Conservation (phyloP, 2,329 filamentous ascomycete genomes). For the Taxawa tesnikishii region DNA sequence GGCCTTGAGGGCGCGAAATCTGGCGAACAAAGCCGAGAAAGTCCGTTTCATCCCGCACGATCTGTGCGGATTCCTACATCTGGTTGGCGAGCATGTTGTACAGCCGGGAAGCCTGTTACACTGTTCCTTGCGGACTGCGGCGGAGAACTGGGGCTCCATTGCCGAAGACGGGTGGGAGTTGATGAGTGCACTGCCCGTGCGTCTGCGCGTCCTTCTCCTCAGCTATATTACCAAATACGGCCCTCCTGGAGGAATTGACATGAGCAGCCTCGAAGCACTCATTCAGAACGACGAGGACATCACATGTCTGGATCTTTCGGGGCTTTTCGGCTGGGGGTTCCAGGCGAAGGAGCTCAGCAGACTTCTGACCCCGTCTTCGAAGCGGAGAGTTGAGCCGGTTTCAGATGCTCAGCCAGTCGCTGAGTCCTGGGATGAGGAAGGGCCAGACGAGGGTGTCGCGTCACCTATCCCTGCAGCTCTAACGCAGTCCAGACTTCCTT, state of each 20-base stretch:
- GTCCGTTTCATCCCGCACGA: conserved; percentile 14
- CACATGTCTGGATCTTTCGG: conserved; percentile 39
- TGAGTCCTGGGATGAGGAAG: conserved; percentile 37
- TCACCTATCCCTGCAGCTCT: conserved; percentile 15
- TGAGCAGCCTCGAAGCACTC: conserved; percentile 36
- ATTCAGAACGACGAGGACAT: conserved; percentile 36
- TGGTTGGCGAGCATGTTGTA: conserved; percentile 9
- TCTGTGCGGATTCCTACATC: conserved; percentile 14
- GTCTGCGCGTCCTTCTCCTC: conserved; percentile 40
- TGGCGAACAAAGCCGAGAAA: conserved; percentile 8
- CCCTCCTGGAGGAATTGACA: conserved; percentile 24
- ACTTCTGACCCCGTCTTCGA: conserved; percentile 18
- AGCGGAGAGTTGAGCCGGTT: background rate
- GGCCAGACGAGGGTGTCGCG: conserved; percentile 11
- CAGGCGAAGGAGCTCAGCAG: conserved; percentile 37
- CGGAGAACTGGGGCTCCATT: conserved; percentile 44
- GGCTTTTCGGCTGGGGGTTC: conserved; percentile 33
- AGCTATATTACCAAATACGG: conserved; percentile 44
- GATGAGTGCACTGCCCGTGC: conserved; percentile 37
- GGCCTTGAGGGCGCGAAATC: background rate
- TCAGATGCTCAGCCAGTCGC: background rate
- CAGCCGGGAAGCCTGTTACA: conserved; percentile 34
- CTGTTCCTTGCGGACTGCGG: conserved; percentile 39
- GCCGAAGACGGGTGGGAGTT: conserved; percentile 44
- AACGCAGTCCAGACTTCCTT: conserved; percentile 30